These are phyloP conservation scores for Lachnellula arida DNA, from an alignment of 2,329 filamentous ascomycete species.

Conservation along the genomic window DNA sequence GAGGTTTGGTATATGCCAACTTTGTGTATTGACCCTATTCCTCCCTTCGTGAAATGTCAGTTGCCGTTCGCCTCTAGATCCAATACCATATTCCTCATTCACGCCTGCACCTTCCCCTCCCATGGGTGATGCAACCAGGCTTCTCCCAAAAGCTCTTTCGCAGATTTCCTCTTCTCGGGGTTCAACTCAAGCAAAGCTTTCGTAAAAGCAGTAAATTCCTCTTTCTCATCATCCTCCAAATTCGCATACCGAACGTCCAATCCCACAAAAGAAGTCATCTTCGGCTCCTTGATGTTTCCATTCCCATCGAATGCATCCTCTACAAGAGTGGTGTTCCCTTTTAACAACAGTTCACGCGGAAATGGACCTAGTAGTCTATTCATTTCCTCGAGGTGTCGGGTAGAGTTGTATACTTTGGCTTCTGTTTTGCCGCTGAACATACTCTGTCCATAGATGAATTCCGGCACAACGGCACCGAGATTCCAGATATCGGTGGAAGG, in stretches of 20 bases:
- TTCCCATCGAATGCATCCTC: slow-evolving; percentile 3
- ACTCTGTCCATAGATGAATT: slow-evolving; percentile 10
- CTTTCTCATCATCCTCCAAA: neutral
- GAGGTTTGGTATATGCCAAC: too few species aligned
- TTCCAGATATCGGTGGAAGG: slow-evolving; percentile 22
- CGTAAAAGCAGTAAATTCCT: neutral
- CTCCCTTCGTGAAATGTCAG: too few species aligned
- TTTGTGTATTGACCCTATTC: too few species aligned
- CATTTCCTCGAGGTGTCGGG: slow-evolving; percentile 19
- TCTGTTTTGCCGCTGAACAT: slow-evolving; percentile 19
- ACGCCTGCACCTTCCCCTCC: too few species aligned
- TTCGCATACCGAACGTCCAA: neutral
- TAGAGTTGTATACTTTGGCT: slow-evolving; percentile 7
- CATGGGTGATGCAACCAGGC: too few species aligned
- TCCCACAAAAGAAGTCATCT: neutral
- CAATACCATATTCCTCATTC: too few species aligned
- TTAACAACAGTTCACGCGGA: neutral
- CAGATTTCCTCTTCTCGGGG: neutral
- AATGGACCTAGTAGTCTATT: slow-evolving; percentile 18
- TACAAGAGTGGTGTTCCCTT: neutral
- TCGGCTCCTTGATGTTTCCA: slow-evolving; percentile 3
- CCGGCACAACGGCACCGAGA: slow-evolving; percentile 20
- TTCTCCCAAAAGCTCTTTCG: too few species aligned
- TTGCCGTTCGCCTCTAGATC: too few species aligned
- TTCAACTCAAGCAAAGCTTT: neutral